Percentiles rank a stretch among this genome's conserved stretches.
Conservation (phyloP, 345 rosid species). For the Durio zibethinus region DNA sequence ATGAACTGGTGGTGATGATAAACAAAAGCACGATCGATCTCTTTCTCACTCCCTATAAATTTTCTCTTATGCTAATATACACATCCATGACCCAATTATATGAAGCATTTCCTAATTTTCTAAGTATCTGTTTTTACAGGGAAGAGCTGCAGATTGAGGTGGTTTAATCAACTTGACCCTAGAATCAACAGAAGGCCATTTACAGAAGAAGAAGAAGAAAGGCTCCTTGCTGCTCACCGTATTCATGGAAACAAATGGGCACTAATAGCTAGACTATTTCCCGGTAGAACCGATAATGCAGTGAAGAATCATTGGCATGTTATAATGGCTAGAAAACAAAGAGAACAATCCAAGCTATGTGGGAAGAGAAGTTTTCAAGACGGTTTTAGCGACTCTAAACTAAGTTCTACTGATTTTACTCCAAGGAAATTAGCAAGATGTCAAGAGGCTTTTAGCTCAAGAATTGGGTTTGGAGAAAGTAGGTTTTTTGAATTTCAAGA, state of each 20-base stretch:
- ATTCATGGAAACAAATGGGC: constrained; percentile 75
- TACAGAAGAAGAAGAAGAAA: constrained; percentile 61
- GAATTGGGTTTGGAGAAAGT: constrained; percentile 27
- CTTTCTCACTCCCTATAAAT: background rate
- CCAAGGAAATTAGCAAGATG: constrained; percentile 30
- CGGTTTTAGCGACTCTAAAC: constrained; percentile 13
- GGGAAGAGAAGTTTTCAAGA: constrained; percentile 39
- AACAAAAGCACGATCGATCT: background rate
- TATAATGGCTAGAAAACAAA: constrained; percentile 55
- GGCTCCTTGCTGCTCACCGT: constrained; percentile 49
- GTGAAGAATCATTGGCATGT: constrained; percentile 76
- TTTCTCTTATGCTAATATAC: background rate
- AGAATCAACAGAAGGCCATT: constrained; percentile 58
- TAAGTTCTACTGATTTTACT: constrained; percentile 2
- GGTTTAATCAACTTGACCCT: constrained; percentile 78
- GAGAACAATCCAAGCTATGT: constrained; percentile 38
- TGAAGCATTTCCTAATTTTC: background rate
- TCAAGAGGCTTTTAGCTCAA: constrained; percentile 25
- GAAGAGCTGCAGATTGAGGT: constrained; percentile 73
- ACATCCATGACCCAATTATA: background rate
- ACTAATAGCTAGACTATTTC: constrained; percentile 47
- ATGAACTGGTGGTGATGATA: background rate
- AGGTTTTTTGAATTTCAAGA: constrained; percentile 34
- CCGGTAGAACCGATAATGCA: constrained; percentile 68
- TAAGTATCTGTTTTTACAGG: constrained; percentile 32